These are phyloP conservation scores for Brettanomyces bruxellensis DNA, from an alignment of 805 yeast genomes.

Conservation along the genomic window DNA sequence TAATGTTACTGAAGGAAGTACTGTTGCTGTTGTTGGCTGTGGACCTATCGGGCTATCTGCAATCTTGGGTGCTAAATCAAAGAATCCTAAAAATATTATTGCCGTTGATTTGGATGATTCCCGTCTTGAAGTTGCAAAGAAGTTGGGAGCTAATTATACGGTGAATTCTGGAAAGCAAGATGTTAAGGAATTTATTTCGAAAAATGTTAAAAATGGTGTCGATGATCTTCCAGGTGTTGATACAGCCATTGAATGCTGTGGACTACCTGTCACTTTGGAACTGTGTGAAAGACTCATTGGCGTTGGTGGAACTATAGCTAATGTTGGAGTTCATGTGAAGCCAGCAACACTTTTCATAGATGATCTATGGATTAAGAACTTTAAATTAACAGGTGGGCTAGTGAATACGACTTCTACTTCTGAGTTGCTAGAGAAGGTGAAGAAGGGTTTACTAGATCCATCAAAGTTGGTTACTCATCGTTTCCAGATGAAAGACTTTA, in stretches of 20 bases:
- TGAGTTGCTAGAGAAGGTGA: constrained; percentile 26
- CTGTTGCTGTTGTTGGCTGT: constrained; percentile 49
- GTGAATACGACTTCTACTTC: constrained; percentile 34
- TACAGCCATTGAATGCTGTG: constrained; percentile 53
- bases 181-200: constrained; percentile 27
- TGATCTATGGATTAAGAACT: constrained; percentile 32
- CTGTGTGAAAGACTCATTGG: constrained; percentile 43
- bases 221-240: constrained; percentile 39
- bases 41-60: constrained; percentile 54
- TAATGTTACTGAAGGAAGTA: constrained; percentile 36
- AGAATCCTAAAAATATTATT: constrained; percentile 39
- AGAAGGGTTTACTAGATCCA: constrained; percentile 31
- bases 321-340: constrained; percentile 43
- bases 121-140: constrained; percentile 40
- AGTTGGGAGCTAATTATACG: constrained; percentile 44
- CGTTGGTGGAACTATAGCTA: constrained; percentile 53
- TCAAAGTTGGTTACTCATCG: constrained; percentile 47
- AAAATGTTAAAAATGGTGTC: constrained; percentile 17
- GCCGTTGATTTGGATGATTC: constrained; percentile 43
- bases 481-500: constrained; percentile 41
- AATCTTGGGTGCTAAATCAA: constrained; percentile 40
- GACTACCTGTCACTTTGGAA: constrained; percentile 49
- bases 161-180: constrained; percentile 38
- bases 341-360: constrained; percentile 30
- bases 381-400: constrained; percentile 33